Conservation (phyloP, 495 filamentous ascomycete genomes). For the Daldinia bambusicola region DNA sequence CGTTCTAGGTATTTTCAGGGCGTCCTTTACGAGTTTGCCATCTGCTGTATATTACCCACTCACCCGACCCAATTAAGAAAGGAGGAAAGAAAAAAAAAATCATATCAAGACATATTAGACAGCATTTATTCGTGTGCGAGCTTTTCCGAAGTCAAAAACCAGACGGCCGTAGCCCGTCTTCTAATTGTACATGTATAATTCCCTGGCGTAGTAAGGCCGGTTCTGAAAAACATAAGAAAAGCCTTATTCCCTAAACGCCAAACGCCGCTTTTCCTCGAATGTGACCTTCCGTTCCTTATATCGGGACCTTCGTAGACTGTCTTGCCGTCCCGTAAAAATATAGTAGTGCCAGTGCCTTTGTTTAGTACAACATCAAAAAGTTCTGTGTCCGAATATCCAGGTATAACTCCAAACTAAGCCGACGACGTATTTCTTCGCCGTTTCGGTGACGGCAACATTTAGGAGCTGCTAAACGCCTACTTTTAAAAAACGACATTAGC, state of each 20-base stretch:
- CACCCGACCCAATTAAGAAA: constrained; percentile 10
- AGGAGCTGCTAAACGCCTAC: not conserved
- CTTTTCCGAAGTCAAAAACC: not conserved
- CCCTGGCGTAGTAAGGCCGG: not conserved
- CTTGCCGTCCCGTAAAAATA: constrained; percentile 5
- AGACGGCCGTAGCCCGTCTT: not conserved
- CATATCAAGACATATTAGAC: constrained; percentile 10
- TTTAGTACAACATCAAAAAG: constrained; percentile 10
- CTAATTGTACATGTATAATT: not conserved
- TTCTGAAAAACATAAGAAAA: constrained; percentile 6
- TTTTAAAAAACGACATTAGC: not conserved
- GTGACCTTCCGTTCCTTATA: constrained; percentile 11
- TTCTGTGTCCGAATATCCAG: constrained; percentile 1
- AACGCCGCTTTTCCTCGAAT: constrained; percentile 20
- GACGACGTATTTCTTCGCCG: not conserved
- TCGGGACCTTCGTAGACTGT: not conserved
- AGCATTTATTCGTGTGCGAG: not conserved
- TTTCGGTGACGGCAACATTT: not conserved
- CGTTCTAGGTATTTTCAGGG: constrained; percentile 20
- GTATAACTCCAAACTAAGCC: not conserved
- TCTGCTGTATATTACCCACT: constrained; percentile 22
- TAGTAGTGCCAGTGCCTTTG: not conserved
- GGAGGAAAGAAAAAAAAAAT: not conserved
- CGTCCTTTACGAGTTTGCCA: not conserved
- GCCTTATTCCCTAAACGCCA: constrained; percentile 28